A percentile compares a stretch with the other conserved stretches of the same genome.
phyloP scores from a whole-genome alignment of 2,329 filamentous ascomycete genomes.

The Botrytis porri region DNA sequence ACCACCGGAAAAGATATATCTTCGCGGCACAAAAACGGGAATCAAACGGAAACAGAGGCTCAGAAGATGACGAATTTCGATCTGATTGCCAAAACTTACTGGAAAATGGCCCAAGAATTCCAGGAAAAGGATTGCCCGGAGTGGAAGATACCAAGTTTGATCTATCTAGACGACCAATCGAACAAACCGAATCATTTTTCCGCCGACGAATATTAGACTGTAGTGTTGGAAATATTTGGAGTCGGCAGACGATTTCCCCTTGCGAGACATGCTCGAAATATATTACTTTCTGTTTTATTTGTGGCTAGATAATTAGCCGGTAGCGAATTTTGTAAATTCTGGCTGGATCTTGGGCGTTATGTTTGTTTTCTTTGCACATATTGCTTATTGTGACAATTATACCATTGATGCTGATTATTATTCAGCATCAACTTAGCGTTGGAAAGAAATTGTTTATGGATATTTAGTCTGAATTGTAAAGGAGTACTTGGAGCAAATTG shows the following conservation, averaged over 20 bases:
- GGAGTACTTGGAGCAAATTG: background rate
- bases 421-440: background rate
- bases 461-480: background rate
- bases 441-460: background rate
- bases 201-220: background rate
- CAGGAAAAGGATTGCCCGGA: background rate
- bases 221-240: background rate
- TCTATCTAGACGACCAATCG: background rate
- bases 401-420: background rate
- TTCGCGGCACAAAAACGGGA: background rate
- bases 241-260: rapidly evolving
- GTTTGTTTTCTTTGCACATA: background rate
- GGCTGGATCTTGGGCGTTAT: background rate
- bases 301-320: background rate
- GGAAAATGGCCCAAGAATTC: background rate
- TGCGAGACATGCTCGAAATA: background rate
- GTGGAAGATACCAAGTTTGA: background rate
- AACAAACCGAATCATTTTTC: background rate
- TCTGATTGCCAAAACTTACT: background rate
- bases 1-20: background rate
- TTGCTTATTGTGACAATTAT: background rate
- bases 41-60: background rate
- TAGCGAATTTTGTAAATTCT: background rate
- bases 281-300: background rate
- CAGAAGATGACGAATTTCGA: background rate